A percentile compares a stretch with the other conserved stretches of the same genome.
These are phyloP conservation scores for Curvularia spicifera DNA, from an alignment of 2,329 filamentous ascomycete genomes.

Conservation along the genomic window DNA sequence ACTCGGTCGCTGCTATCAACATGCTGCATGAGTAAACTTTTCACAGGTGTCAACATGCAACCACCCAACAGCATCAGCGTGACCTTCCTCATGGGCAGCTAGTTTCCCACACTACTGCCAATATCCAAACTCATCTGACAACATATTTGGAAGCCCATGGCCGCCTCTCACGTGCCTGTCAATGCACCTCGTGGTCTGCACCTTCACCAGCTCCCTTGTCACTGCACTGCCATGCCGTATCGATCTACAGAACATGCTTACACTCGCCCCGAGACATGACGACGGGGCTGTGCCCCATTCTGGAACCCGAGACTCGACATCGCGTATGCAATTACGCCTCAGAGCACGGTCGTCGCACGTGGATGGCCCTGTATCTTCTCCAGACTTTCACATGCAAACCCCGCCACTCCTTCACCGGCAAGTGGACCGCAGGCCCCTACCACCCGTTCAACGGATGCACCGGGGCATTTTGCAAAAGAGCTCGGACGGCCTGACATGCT, in stretches of 20 bases:
- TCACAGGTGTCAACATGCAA: conserved; percentile 2
- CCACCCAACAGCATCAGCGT: neutral
- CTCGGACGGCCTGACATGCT: neutral
- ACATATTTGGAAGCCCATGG: neutral
- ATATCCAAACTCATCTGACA: neutral
- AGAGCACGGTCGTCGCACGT: neutral
- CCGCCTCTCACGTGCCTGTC: neutral
- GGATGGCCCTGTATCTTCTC: conserved; percentile 13
- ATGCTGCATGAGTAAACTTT: neutral
- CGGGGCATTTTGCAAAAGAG: neutral
- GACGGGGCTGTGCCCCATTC: neutral
- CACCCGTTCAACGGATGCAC: conserved; percentile 11
- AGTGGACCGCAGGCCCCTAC: conserved; percentile 26
- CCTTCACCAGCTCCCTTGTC: neutral
- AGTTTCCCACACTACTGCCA: neutral
- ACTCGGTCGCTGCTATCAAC: conserved; percentile 4
- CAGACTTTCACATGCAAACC: conserved; percentile 35
- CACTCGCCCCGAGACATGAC: neutral
- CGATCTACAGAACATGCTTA: neutral
- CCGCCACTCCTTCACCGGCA: conserved; percentile 6
- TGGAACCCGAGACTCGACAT: neutral
- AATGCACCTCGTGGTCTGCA: too few relatives aligned
- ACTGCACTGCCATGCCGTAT: neutral
- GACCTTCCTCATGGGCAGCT: neutral
- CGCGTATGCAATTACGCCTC: neutral